These are phyloP conservation scores for Coriolopsis trogii DNA, from an alignment of 1,284 basidiomycete species.

Conservation along the genomic window DNA sequence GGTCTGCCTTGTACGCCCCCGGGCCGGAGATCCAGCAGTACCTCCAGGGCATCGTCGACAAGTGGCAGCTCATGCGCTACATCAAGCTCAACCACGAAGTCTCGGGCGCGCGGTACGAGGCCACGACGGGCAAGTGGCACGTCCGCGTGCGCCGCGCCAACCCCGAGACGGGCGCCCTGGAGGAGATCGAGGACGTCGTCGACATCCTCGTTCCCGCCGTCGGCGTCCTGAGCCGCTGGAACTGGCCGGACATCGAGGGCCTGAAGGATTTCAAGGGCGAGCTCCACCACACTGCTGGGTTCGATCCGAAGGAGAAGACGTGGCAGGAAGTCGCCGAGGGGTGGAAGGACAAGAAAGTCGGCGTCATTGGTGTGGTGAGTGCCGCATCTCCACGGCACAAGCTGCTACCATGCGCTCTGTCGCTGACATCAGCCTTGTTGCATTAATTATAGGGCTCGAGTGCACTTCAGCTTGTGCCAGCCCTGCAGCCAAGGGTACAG, in stretches of 20 bases:
- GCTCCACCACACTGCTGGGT: constrained; percentile 58
- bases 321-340: constrained; percentile 52
- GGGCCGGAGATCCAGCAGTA: constrained; percentile 60
- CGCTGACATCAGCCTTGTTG: not conserved
- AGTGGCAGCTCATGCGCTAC: constrained; percentile 55
- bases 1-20: constrained; percentile 61
- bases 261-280: constrained; percentile 52
- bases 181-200: constrained; percentile 52
- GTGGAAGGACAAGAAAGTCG: constrained; percentile 59
- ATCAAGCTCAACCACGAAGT: constrained; percentile 61
- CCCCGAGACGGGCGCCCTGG: constrained; percentile 30
- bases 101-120: constrained; percentile 51
- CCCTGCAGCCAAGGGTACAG: constrained; percentile 55
- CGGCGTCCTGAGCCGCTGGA: constrained; percentile 54
- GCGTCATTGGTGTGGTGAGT: constrained; percentile 62
- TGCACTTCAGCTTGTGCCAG: constrained; percentile 64
- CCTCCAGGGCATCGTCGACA: constrained; percentile 55
- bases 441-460: constrained; percentile 52
- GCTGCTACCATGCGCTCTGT: not conserved
- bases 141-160: constrained; percentile 42
- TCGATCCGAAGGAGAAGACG: constrained; percentile 46
- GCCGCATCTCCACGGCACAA: not conserved
- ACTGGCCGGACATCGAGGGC: constrained; percentile 61
- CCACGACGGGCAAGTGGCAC: constrained; percentile 53
- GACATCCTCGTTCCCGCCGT: constrained; percentile 55